Conservation (phyloP, 2,329 filamentous ascomycete genomes). For the Kalmusia sp. region DNA sequence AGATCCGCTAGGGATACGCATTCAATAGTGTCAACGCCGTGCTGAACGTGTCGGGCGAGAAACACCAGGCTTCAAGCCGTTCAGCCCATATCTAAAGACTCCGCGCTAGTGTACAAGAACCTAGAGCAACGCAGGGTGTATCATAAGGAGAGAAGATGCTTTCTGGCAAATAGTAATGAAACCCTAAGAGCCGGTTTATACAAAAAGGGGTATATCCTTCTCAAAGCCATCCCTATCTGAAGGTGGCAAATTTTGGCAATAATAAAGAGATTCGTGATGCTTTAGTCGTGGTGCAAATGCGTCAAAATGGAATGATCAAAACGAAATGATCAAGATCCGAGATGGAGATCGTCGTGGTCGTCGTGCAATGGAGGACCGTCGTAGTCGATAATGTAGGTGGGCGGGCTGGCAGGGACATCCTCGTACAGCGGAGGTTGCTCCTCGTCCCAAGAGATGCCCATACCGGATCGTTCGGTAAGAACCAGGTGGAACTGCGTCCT, state of each 20-base stretch:
- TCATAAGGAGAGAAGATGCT: slow-evolving; percentile 8
- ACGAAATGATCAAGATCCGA: slow-evolving; percentile 7
- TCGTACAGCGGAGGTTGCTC: slow-evolving; percentile 93
- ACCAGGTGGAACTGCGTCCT: slow-evolving; percentile 88
- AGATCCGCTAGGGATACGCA: too few relatives aligned
- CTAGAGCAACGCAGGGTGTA: background rate
- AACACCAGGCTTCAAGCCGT: background rate
- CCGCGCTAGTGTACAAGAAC: slow-evolving; percentile 4
- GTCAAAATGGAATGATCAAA: background rate
- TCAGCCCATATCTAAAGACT: slow-evolving; percentile 1
- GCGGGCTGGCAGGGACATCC: slow-evolving; percentile 87
- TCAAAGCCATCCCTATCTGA: background rate
- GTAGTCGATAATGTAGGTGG: slow-evolving; percentile 55
- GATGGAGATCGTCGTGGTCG: slow-evolving; percentile 10
- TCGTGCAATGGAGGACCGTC: slow-evolving; percentile 27
- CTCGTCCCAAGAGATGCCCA: slow-evolving; percentile 96
- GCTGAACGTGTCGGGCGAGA: background rate
- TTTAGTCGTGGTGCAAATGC: background rate
- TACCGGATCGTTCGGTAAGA: slow-evolving; percentile 82
- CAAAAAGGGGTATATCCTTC: slow-evolving; percentile 23
- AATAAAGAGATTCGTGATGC: slow-evolving; percentile 7
- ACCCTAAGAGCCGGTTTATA: background rate
- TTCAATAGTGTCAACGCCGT: too few relatives aligned
- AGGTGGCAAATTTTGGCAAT: background rate
- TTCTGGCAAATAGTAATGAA: background rate